Base-by-base conservation (phyloP, 306 rosid species). In the Morella rubra region DNA sequence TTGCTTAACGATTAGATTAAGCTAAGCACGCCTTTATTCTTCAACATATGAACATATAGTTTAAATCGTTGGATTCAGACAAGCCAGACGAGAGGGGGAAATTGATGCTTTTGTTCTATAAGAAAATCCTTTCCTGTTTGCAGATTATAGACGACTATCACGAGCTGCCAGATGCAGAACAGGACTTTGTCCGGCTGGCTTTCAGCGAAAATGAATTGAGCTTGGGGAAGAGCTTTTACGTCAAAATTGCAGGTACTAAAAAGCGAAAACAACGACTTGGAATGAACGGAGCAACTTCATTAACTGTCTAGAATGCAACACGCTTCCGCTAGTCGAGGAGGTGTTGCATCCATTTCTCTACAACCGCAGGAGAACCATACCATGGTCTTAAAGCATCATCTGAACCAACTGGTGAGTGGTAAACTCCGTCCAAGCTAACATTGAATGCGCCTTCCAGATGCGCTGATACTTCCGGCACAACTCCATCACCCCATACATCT, bases 371-470 rank as follows among this genome's bases (percentile, higher is more conserved):
- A 20, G 97, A 91, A 44, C 98, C 98, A 71, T 91, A 94, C 98
- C 97, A 91, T 44, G 95, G 96, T 81, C 92, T 91, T 18, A 74
- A 78, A 13, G 41, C 67, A 81, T 94, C 96, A 79, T 94, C 96
- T 75, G 98, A 89, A 55, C 95, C 98, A 80, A 94, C 91, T 5
- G 97, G 98, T 4, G 98, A 94, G 86, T 94, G 98, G 79, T 94
- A 94, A 61, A 94, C 91, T 18, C 97, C 98, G 73, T 90, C 86
- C 55, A 91, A 73, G 82, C 82, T 82, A 50, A 94, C 83, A 80
- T 91, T 90, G n/a, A 90, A 81, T 6, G 98, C 98, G 46, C 96
- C 98, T 49, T 90, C 93, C 22, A 91, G 80, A 82, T 94, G 94
- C 11, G 98, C 97, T 9, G 97, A 91, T 62, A 77, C 88, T 87